A percentile compares a stretch with the other conserved stretches of the same genome.
phyloP scores from a whole-genome alignment of 768 basidiomycete species.

The Suillus paluster region DNA sequence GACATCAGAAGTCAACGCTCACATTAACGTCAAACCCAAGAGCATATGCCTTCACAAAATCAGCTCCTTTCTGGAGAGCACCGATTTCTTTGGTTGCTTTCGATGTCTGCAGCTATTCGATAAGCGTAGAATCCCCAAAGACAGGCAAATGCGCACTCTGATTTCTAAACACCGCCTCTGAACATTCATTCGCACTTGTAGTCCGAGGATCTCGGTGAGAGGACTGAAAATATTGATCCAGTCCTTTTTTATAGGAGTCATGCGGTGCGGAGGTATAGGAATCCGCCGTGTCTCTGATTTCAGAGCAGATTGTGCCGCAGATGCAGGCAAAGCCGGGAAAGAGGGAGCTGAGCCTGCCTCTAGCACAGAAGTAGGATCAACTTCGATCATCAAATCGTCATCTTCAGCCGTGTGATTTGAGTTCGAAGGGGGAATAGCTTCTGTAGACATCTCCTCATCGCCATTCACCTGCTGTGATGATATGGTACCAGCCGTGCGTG shows the following conservation, averaged over 20 bases:
- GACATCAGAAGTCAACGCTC: constrained; percentile 27
- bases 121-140: constrained; percentile 5
- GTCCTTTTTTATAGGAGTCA: constrained; percentile 96
- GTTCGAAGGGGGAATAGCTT: constrained; percentile 14
- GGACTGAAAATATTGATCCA: constrained; percentile 97
- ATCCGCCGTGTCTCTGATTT: constrained; percentile 90
- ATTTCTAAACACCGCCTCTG: constrained; percentile 89
- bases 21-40: constrained; percentile 96
- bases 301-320: constrained; percentile 56
- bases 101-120: constrained; percentile 66
- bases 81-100: constrained; percentile 94
- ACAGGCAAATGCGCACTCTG: constrained; percentile 61
- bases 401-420: constrained; percentile 42
- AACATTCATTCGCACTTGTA: constrained; percentile 98
- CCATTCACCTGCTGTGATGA: constrained; percentile 20
- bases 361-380: constrained; percentile 48
- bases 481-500: constrained; percentile 16
- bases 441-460: constrained; percentile 38
- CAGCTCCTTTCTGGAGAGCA: constrained; percentile 94
- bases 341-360: constrained; percentile 57
- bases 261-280: constrained; percentile 93
- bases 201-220: constrained; percentile 88
- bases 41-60: constrained; percentile 94
- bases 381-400: constrained; percentile 67
- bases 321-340: constrained; percentile 71